Evolutionary conservation across 1,284 basidiomycete genomes (phyloP).

Genomic region (Acaromyces ingoldii): DNA sequence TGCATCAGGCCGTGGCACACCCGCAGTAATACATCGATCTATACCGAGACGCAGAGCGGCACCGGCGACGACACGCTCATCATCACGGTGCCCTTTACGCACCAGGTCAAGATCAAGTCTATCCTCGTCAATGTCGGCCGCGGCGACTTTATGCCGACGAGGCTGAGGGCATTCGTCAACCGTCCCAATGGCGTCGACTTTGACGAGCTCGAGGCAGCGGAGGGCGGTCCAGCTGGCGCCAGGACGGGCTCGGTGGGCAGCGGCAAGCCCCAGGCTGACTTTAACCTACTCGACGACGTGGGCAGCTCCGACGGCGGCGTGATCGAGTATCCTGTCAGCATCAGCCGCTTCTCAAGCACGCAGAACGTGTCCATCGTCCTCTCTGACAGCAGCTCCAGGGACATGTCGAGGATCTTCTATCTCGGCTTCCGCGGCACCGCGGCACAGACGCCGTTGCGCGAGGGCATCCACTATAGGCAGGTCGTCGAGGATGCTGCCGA

Average conservation of each 20-base stretch:
- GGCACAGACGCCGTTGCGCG: conserved; percentile 28
- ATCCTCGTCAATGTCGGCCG: conserved; percentile 42
- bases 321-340: conserved; percentile 44
- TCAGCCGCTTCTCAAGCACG: conserved; percentile 40
- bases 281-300: conserved; percentile 27
- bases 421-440: conserved; percentile 46
- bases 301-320: conserved; percentile 31
- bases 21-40: conserved; percentile 24
- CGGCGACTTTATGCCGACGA: conserved; percentile 41
- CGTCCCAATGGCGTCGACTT: conserved; percentile 46
- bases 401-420: conserved; percentile 40
- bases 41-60: conserved; percentile 19
- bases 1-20: conserved; percentile 48
- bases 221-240: conserved; percentile 16
- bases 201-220: conserved; percentile 33
- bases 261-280: conserved; percentile 46
- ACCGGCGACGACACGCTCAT: conserved; percentile 18
- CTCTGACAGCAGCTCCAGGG: conserved; percentile 4
- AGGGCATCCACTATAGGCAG: conserved; percentile 30
- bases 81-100: conserved; percentile 45
- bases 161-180: conserved; percentile 44
- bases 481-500: conserved; percentile 40
- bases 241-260: conserved; percentile 28
- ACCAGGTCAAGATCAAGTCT: conserved; percentile 40
- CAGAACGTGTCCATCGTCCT: conserved; percentile 21